These are phyloP conservation scores for Macaranga tanarius DNA, from an alignment of 441 rosid genomes.

Conservation along the genomic window DNA sequence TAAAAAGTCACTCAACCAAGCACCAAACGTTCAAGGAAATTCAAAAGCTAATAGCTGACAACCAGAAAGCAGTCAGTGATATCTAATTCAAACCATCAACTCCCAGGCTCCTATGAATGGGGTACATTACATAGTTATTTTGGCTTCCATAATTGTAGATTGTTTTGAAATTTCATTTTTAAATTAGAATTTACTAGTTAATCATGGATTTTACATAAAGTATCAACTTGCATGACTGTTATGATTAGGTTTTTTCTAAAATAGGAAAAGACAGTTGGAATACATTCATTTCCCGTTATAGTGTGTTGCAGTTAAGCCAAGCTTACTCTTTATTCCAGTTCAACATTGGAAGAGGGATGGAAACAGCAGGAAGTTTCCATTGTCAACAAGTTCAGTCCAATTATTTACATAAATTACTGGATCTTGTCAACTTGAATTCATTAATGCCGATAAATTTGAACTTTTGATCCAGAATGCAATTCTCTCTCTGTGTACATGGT, in stretches of 20 bases:
- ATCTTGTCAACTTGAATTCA: not conserved
- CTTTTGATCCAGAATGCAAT: slow-evolving; percentile 9
- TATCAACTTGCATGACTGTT: not conserved
- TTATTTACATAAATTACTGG: not conserved
- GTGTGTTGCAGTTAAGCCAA: not conserved
- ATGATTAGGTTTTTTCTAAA: too few relatives aligned
- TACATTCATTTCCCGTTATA: not conserved
- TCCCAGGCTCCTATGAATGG: not conserved
- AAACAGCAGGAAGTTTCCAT: not conserved
- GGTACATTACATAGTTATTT: not conserved
- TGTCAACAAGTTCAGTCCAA: not conserved
- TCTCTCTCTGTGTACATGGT: not conserved
- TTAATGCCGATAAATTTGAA: not conserved
- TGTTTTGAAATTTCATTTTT: not conserved
- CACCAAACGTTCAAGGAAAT: slow-evolving; percentile 11
- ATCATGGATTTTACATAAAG: not conserved
- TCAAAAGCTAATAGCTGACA: not conserved
- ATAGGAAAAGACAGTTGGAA: not conserved
- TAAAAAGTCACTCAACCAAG: slow-evolving; percentile 10
- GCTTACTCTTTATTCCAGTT: not conserved
- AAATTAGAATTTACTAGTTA: not conserved
- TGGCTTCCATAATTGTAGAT: not conserved
- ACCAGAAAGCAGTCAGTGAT: slow-evolving; percentile 6
- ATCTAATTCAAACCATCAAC: slow-evolving; percentile 1
- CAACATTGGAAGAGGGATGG: not conserved